Percentiles rank a stretch among this genome's conserved stretches.
phyloP scores from a whole-genome alignment of 83 land plant genomes.

The Diphasiastrum complanatum region DNA sequence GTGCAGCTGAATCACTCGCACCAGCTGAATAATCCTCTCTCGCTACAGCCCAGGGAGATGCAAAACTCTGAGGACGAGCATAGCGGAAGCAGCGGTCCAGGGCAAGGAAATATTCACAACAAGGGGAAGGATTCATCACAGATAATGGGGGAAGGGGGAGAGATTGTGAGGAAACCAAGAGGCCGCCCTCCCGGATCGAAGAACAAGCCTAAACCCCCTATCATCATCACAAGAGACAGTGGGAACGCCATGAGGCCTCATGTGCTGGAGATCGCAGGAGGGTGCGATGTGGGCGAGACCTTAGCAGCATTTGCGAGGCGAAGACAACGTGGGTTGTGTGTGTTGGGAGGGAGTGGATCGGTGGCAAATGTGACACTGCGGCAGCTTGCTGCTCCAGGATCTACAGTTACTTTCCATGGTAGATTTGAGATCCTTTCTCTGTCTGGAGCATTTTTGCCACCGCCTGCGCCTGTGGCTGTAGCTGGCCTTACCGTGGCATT shows the following conservation, averaged over 20 bases:
- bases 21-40: too few species aligned
- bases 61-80: slow-evolving; percentile 12
- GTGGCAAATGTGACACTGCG: slow-evolving; percentile 15
- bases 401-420: too few species aligned
- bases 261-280: slow-evolving; percentile 17
- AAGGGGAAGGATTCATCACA: neutral
- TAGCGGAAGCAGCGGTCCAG: slow-evolving; percentile 7
- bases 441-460: slow-evolving; percentile 15
- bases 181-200: slow-evolving; percentile 15
- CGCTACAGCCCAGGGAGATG: too few species aligned
- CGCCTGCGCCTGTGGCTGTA: slow-evolving; percentile 10
- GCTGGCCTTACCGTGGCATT: slow-evolving; percentile 14
- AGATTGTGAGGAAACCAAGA: slow-evolving; percentile 9
- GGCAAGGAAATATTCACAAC: neutral
- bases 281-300: slow-evolving; percentile 16
- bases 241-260: slow-evolving; percentile 15
- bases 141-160: slow-evolving; percentile 7
- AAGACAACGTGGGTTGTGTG: slow-evolving; percentile 8
- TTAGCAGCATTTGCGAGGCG: slow-evolving; percentile 14
- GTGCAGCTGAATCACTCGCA: too few species aligned
- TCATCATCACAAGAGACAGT: slow-evolving; percentile 15
- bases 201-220: slow-evolving; percentile 18
- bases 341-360: slow-evolving; percentile 10
- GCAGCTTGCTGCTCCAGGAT: slow-evolving; percentile 14
- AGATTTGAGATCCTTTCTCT: too few species aligned